phyloP scores from a whole-genome alignment of 2,329 filamentous ascomycete species.

The Ilyonectria robusta region DNA sequence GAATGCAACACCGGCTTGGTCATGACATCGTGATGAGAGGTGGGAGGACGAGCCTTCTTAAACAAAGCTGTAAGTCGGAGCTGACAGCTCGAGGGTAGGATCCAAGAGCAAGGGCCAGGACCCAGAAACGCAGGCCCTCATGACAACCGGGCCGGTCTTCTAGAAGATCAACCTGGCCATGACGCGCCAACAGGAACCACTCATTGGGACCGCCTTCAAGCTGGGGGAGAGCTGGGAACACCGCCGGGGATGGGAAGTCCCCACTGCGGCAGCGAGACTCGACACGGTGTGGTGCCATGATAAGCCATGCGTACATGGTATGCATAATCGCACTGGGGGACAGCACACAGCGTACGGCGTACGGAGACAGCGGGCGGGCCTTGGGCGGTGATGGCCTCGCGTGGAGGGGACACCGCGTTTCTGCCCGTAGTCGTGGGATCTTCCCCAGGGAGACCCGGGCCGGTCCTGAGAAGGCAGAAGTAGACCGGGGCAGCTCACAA shows the following conservation, averaged over 20 bases:
- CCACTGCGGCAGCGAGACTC: slow-evolving; percentile 36
- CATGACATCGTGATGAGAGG: slow-evolving; percentile 23
- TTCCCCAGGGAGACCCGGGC: slow-evolving; percentile 17
- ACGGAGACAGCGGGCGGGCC: slow-evolving; percentile 3
- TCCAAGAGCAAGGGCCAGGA: slow-evolving; percentile 5
- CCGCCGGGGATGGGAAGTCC: slow-evolving; percentile 29
- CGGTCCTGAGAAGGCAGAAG: slow-evolving; percentile 21
- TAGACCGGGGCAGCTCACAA: slow-evolving; percentile 34
- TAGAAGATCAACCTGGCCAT: slow-evolving; percentile 35
- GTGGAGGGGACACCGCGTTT: neutral
- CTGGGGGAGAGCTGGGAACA: slow-evolving; percentile 28
- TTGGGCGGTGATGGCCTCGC: neutral
- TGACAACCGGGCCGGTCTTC: slow-evolving; percentile 43
- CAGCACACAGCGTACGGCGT: neutral
- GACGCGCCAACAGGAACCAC: slow-evolving; percentile 25
- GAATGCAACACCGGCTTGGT: slow-evolving; percentile 39
- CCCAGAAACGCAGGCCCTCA: slow-evolving; percentile 14
- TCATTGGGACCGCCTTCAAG: slow-evolving; percentile 20
- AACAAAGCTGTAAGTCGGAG: slow-evolving; percentile 32
- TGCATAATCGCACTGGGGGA: slow-evolving; percentile 3
- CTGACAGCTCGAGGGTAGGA: slow-evolving; percentile 11
- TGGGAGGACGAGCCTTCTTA: slow-evolving; percentile 34
- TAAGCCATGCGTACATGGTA: slow-evolving; percentile 32
- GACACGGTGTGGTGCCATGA: slow-evolving; percentile 40
- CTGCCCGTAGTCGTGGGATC: neutral